These are phyloP conservation scores for Ligustrum vulgare DNA, from an alignment of 257 asterid genomes.

Conservation along the genomic window DNA sequence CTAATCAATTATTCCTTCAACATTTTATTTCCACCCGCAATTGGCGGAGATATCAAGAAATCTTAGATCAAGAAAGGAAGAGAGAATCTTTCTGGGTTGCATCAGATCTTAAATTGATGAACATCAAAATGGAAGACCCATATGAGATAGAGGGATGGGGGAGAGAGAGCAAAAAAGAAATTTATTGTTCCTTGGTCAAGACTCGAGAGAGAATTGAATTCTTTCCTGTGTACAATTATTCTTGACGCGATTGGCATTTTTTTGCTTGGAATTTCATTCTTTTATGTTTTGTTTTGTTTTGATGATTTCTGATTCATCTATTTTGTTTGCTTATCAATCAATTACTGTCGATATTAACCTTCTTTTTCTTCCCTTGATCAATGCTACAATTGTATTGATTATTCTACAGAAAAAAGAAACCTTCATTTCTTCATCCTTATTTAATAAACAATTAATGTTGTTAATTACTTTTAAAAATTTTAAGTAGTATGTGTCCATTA, in stretches of 20 bases:
- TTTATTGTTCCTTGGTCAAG: background rate
- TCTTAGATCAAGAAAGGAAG: conserved; percentile 25
- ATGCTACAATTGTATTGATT: background rate
- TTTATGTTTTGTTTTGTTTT: background rate
- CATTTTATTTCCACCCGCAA: conserved; percentile 22
- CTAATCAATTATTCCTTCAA: conserved; percentile 24
- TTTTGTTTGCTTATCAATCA: conserved; percentile 19
- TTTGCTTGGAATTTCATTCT: conserved; percentile 25
- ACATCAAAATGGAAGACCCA: background rate
- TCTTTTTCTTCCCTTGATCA: background rate
- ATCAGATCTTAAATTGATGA: background rate
- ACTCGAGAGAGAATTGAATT: conserved; percentile 6
- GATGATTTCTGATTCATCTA: conserved; percentile 10
- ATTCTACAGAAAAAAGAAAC: background rate
- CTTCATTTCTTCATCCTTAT: background rate
- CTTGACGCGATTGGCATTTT: conserved; percentile 25
- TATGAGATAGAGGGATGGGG: background rate
- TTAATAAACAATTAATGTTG: background rate
- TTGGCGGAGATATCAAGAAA: conserved; percentile 38
- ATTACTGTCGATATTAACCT: conserved; percentile 7
- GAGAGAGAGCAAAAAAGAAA: conserved; percentile 6
- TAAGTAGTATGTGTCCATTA: background rate
- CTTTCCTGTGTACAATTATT: conserved; percentile 13
- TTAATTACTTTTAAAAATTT: too few species aligned
- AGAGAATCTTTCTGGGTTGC: conserved; percentile 21